Base-by-base conservation (phyloP, 495 filamentous ascomycete species). In the Tuber calosporum region DNA sequence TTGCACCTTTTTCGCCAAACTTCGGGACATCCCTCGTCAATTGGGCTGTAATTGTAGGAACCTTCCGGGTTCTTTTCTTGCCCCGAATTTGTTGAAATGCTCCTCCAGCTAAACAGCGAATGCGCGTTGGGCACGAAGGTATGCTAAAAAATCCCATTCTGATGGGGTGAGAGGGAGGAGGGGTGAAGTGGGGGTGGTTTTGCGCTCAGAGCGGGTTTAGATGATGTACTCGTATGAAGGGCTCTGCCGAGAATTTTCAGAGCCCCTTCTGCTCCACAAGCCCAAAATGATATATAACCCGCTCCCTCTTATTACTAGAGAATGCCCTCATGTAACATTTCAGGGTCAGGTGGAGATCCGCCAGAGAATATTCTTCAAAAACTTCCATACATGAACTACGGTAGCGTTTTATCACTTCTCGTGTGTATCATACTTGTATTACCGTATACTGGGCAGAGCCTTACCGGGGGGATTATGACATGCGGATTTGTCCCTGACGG, bases 1-100 rank as follows among this genome's bases (percentile, higher is more conserved):
- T 22, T 82, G 41, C 80, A 90, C 89, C 85, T 84, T 85, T 86
- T 73, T 85, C 84, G 19, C 89, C 90, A 79, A 87, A 90, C 62
- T 83, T 84, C 67, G 83, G 84, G 36, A 91, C 86, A 78, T 91
- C 87, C 74, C 85, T 79, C 9, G 89, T 81, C 72, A 92, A 83
- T 69, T 86, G 86, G 70, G 90, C 90, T 34, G 88, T 85, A 40
- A 91, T 82, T 34, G 84, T 85, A n/a, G 82, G 77, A 74, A 78
- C 73, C 75, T 86, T 86, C 37, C 82, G 81, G 67, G 84, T 75
- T 79, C 84, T 88, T 80, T 87, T 86, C 81, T 87, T 88, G 36
- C 85, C 84, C 38, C 88, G 84, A 71, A 86, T 75, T 74, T 87
- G 86, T 77, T 85, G 83, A n/a, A 79, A 78, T 1, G 78, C 76